phyloP scores from a whole-genome alignment of 306 rosid species.

The Trichosanthes cucumerina region DNA sequence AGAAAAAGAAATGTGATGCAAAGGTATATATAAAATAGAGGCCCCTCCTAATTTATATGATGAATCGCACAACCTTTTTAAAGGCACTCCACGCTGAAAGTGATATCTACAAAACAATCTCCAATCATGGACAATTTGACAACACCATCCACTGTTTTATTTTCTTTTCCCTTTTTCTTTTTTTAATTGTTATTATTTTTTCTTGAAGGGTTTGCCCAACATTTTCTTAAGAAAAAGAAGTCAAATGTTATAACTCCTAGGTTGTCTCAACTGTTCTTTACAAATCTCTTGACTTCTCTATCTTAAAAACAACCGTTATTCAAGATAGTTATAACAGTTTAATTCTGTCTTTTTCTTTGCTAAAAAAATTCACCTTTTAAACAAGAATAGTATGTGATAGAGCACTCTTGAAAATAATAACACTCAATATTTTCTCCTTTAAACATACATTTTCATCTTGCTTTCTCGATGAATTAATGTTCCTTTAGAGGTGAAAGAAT shows the following conservation, averaged over 20 bases:
- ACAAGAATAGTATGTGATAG: background rate
- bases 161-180: background rate
- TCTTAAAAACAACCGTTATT: background rate
- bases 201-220: background rate
- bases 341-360: background rate
- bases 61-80: background rate
- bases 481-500: background rate
- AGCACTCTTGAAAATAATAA: background rate
- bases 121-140: constrained; percentile 2
- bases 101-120: background rate
- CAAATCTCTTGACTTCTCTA: background rate
- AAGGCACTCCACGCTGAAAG: background rate
- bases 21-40: background rate
- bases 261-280: background rate
- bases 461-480: background rate
- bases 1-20: background rate
- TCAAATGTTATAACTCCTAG: background rate
- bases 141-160: background rate
- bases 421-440: background rate
- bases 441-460: background rate
- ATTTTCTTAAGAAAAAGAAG: background rate
- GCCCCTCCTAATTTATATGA: background rate
- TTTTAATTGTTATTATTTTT: background rate
- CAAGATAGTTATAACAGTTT: background rate
- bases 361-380: background rate